phyloP scores from a whole-genome alignment of 1,284 basidiomycete genomes.

The Phellinidium pouzarii region DNA sequence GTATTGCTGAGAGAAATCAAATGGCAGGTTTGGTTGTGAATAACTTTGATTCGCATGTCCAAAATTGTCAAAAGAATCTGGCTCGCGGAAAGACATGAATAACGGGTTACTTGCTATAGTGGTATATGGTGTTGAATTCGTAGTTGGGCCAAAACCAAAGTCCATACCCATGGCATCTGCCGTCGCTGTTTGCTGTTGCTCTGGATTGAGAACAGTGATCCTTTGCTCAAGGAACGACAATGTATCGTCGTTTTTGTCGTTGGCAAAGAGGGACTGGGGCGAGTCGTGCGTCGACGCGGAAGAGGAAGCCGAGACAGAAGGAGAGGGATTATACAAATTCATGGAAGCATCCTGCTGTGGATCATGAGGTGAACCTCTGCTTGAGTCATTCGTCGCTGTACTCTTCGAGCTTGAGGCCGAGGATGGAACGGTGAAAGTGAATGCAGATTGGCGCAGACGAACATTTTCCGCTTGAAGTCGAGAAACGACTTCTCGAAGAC shows the following conservation, averaged over 20 bases:
- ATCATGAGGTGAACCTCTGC: slow-evolving; percentile 19
- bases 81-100: slow-evolving; percentile 73
- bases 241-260: slow-evolving; percentile 51
- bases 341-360: slow-evolving; percentile 20
- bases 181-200: slow-evolving; percentile 41
- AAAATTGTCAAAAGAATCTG: slow-evolving; percentile 28
- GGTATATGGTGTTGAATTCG: slow-evolving; percentile 43
- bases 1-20: slow-evolving; percentile 14
- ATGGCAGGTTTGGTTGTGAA: slow-evolving; percentile 1
- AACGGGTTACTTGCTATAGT: slow-evolving; percentile 73
- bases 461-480: slow-evolving; percentile 78
- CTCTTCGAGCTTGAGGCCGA: slow-evolving; percentile 11
- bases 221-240: slow-evolving; percentile 61
- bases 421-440: slow-evolving; percentile 65
- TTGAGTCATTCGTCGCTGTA: slow-evolving; percentile 18
- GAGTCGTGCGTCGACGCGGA: slow-evolving; percentile 29
- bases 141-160: slow-evolving; percentile 37
- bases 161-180: slow-evolving; percentile 54
- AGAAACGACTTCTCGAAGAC: slow-evolving; percentile 67
- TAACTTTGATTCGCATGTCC: not conserved
- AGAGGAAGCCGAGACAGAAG: slow-evolving; percentile 26
- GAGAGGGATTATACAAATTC: slow-evolving; percentile 19
- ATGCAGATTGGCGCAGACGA: slow-evolving; percentile 61
- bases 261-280: slow-evolving; percentile 23
- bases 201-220: slow-evolving; percentile 56